Conservation (phyloP, 1,284 basidiomycete genomes). For the Flammula alnicola region DNA sequence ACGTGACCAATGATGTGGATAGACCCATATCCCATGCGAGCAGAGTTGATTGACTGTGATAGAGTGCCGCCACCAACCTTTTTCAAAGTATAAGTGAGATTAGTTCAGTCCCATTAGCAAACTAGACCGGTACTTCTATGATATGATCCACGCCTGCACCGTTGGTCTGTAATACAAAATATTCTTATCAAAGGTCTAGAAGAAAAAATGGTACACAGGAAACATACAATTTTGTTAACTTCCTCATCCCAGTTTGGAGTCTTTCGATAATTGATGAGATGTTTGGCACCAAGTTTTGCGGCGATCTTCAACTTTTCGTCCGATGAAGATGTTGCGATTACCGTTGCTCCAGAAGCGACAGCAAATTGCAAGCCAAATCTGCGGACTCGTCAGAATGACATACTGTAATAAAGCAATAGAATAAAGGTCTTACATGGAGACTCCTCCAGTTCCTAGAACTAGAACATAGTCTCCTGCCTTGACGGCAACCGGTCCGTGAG, state of each 20-base stretch:
- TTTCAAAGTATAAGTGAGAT: background rate
- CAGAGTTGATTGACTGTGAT: conserved; percentile 45
- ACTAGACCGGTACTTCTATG: conserved; percentile 47
- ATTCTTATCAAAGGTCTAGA: too few relatives aligned
- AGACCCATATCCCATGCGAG: conserved; percentile 45
- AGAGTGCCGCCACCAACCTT: conserved; percentile 62
- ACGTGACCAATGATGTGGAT: conserved; percentile 57
- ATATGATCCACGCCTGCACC: conserved; percentile 62
- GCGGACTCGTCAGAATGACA: background rate
- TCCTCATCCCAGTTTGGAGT: conserved; percentile 60
- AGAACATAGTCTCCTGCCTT: conserved; percentile 56
- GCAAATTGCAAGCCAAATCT: conserved; percentile 58
- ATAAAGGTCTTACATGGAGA: conserved; percentile 47
- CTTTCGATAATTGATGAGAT: conserved; percentile 62
- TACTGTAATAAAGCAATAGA: background rate
- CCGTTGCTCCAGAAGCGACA: conserved; percentile 57
- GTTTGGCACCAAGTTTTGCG: conserved; percentile 50
- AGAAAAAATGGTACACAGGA: too few relatives aligned
- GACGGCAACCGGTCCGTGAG: conserved; percentile 46
- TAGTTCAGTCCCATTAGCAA: background rate
- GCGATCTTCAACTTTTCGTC: conserved; percentile 59
- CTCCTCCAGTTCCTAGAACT: conserved; percentile 62
- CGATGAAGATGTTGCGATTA: conserved; percentile 64
- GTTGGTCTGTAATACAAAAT: conserved; percentile 42
- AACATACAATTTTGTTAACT: conserved; percentile 45